A percentile compares a stretch with the other conserved stretches of the same genome.
Evolutionary conservation across 768 basidiomycete species (phyloP).

Genomic region (Lactifluus subvellereus): DNA sequence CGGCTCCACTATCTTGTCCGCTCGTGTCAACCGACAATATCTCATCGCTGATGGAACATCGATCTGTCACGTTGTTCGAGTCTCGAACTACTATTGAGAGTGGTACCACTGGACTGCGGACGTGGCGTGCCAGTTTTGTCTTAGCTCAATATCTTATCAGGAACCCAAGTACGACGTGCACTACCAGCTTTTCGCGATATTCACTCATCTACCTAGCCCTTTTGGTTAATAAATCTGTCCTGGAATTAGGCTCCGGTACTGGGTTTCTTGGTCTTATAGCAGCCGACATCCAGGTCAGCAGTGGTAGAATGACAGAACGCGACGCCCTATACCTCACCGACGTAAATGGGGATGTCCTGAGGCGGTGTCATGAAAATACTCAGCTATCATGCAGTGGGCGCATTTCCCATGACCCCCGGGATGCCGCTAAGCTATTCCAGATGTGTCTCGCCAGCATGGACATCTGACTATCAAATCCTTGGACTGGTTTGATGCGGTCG

Average conservation of each 20-base stretch:
- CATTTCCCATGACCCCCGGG: neutral
- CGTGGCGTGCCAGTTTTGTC: slow-evolving; percentile 69
- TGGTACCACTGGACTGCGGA: slow-evolving; percentile 75
- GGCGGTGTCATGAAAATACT: slow-evolving; percentile 54
- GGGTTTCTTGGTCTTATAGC: slow-evolving; percentile 70
- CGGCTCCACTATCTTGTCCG: neutral
- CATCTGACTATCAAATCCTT: slow-evolving; percentile 42
- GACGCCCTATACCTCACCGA: slow-evolving; percentile 45
- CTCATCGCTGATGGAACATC: slow-evolving; percentile 27
- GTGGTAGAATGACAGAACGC: slow-evolving; percentile 8
- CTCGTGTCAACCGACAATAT: neutral
- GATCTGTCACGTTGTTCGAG: slow-evolving; percentile 58
- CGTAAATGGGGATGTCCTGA: slow-evolving; percentile 55
- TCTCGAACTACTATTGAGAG: slow-evolving; percentile 67
- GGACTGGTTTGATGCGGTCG: slow-evolving; percentile 64
- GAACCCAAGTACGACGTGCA: slow-evolving; percentile 43
- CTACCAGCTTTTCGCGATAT: neutral
- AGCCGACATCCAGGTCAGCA: slow-evolving; percentile 47
- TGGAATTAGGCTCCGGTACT: slow-evolving; percentile 72
- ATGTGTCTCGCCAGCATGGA: slow-evolving; percentile 48
- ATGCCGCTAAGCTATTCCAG: slow-evolving; percentile 32
- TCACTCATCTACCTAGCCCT: slow-evolving; percentile 33
- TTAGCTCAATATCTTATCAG: slow-evolving; percentile 55
- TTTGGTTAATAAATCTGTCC: slow-evolving; percentile 41
- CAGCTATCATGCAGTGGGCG: slow-evolving; percentile 62